These are phyloP conservation scores for Aleurites moluccanus DNA, from an alignment of 441 rosid genomes.

Conservation along the genomic window DNA sequence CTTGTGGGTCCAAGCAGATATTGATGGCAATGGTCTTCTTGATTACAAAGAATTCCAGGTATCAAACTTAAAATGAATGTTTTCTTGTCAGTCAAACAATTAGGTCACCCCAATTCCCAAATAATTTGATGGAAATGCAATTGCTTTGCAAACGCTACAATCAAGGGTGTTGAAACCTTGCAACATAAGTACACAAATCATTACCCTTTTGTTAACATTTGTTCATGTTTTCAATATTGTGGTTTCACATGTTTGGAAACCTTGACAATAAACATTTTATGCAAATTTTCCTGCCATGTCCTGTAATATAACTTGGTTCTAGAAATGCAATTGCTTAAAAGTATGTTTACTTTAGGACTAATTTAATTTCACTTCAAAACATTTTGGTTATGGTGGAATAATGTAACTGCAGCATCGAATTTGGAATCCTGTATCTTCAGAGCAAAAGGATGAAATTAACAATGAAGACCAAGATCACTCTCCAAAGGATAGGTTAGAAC, in stretches of 20 bases:
- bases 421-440: slow-evolving; percentile 63
- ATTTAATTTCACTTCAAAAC: background rate
- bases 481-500: slow-evolving; percentile 39
- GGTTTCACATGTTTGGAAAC: background rate
- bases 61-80: slow-evolving; percentile 8
- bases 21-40: slow-evolving; percentile 66
- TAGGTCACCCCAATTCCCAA: background rate
- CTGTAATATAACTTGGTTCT: background rate
- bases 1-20: slow-evolving; percentile 84
- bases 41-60: slow-evolving; percentile 89
- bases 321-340: background rate
- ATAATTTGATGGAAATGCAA: slow-evolving; percentile 3
- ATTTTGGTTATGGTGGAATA: slow-evolving; percentile 4
- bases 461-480: slow-evolving; percentile 31
- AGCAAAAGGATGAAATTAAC: slow-evolving; percentile 36
- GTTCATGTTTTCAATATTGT: background rate
- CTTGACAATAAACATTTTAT: background rate
- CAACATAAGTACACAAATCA: background rate
- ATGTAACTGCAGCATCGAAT: slow-evolving; percentile 64
- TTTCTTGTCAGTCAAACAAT: background rate
- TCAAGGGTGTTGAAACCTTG: background rate
- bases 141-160: slow-evolving; percentile 8
- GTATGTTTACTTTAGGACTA: background rate
- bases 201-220: background rate
- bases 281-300: background rate